phyloP scores from a whole-genome alignment of 1,139 yeast genomes.

The Hyphopichia buzzinii region DNA sequence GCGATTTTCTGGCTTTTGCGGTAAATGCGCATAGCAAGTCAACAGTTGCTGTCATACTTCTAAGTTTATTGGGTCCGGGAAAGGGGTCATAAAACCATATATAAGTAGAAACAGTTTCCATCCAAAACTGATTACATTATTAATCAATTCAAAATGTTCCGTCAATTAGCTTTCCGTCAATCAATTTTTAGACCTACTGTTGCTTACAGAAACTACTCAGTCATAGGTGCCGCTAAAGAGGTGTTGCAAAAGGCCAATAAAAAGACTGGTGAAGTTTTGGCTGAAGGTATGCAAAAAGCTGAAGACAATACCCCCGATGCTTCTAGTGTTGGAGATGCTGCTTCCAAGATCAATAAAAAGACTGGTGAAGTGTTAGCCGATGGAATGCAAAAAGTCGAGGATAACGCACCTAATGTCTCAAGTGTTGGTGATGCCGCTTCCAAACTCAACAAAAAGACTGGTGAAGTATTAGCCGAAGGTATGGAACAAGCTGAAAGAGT shows the following conservation, averaged over 20 bases:
- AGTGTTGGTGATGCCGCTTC: conserved; percentile 15
- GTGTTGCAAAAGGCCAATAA: conserved; percentile 33
- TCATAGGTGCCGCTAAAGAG: conserved; percentile 36
- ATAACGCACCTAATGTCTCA: conserved; percentile 7
- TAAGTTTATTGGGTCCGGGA: background rate
- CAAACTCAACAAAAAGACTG: conserved; percentile 26
- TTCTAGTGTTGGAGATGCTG: conserved; percentile 14
- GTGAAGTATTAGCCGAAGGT: conserved; percentile 33
- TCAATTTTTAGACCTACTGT: conserved; percentile 5
- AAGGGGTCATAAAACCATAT: background rate
- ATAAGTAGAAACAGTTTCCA: no score
- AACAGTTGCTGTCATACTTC: background rate
- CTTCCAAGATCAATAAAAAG: conserved; percentile 21
- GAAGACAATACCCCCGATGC: conserved; percentile 13
- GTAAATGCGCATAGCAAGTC: background rate
- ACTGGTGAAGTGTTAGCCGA: conserved; percentile 37
- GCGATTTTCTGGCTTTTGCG: background rate
- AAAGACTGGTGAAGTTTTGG: conserved; percentile 27
- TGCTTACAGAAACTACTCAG: conserved; percentile 16
- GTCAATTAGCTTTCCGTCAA: conserved; percentile 13
- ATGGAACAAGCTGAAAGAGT: conserved; percentile 20
- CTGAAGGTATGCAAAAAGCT: conserved; percentile 27
- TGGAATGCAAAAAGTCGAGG: conserved; percentile 20
- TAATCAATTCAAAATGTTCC: conserved; percentile 13
- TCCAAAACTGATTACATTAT: no score